phyloP scores from a whole-genome alignment of 78 protist species.

The Dictyostelium intermedium region DNA sequence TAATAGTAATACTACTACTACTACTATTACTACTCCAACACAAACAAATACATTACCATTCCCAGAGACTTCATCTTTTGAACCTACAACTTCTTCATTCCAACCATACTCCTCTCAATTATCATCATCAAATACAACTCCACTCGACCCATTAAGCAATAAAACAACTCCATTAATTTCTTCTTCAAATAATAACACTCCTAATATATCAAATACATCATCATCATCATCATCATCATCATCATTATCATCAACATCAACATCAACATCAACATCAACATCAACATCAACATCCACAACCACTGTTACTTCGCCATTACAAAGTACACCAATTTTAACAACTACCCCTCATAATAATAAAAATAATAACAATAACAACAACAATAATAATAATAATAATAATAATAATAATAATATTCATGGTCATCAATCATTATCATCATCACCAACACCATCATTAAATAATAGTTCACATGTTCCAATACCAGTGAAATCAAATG shows the following conservation, averaged over 20 bases:
- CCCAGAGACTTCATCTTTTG: background rate
- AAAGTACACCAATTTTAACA: background rate
- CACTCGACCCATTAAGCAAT: background rate
- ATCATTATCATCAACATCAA: background rate
- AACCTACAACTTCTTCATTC: background rate
- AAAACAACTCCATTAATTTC: background rate
- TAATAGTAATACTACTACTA: background rate
- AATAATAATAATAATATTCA: background rate
- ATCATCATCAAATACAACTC: background rate
- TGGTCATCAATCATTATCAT: background rate
- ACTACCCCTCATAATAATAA: background rate
- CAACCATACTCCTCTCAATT: conserved; percentile 23
- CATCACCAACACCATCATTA: background rate
- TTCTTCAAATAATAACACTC: background rate
- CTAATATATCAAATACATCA: background rate
- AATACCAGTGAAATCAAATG: background rate
- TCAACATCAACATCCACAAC: background rate
- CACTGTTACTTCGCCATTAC: background rate
- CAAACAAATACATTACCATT: background rate
- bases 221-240: background rate
- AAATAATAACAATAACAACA: background rate
- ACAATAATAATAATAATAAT: background rate
- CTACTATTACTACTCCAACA: background rate
- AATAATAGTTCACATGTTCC: background rate
- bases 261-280: background rate